Base-by-base conservation (phyloP, 2,329 filamentous ascomycete species). In the Phaeosphaeria sp. region DNA sequence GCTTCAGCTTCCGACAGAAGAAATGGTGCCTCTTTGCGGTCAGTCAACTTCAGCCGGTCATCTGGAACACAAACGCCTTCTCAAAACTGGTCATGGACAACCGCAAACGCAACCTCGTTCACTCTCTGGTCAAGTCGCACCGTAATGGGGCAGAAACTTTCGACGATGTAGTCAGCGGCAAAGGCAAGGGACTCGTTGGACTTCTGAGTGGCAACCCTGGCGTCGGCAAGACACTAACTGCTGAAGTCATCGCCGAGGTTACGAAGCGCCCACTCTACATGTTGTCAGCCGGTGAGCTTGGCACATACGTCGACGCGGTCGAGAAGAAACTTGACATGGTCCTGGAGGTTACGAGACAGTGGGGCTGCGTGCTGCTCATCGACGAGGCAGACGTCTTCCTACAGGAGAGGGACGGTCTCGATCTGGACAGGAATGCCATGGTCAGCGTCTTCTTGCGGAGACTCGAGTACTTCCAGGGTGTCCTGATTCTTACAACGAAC, bases 391-490 rank as follows among this genome's bases (percentile, higher is more conserved):
- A 90, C 24, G 65, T 74, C 11, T 74, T 72, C 50, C 52, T 69
- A 47, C 56, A 66, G 57, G 46, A 91, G 76, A 87, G 91, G 2
- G 89, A 90, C 43, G 88, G 91, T 71, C 87, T 91, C 59, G 91
- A 95, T 68, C 88, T 95, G 53, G 88, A 92, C 72, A 88, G 91
- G 58, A 96, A 96, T 67, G 90, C 91, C 0, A 86, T 94, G 2
- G 92, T 96, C 58, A 91, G 89, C 76, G 91, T 96, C 71, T 96
- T 96, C 81, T 81, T 96, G 2, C 87, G 92, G 0, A 83, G 93
- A 56, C 81, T 96, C 0, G 92, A 97, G 75, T 96, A 96, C 75
- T 96, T 94, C 79, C 90, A 94, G 72, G 92, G 92, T 3, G 94
- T 96, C 54, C 77, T 96, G 3, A 94, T 96, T 80, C 79, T 96